phyloP scores from a whole-genome alignment of 148 eudicot genomes.

The Nepenthes gracilis region DNA sequence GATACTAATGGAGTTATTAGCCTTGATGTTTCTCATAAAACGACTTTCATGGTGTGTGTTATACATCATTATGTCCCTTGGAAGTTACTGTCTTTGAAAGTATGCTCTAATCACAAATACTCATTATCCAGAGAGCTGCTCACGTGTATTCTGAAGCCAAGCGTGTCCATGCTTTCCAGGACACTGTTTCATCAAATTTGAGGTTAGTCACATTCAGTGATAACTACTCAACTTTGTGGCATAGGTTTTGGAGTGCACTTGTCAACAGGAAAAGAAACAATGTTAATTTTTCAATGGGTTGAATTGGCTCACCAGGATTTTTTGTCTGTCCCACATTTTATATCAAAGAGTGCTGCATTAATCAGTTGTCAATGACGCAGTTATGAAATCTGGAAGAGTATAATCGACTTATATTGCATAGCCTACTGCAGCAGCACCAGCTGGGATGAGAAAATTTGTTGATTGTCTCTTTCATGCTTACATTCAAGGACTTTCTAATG shows the following conservation, averaged over 20 bases:
- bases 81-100: not conserved
- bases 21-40: not conserved
- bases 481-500: conserved; percentile 13
- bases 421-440: not conserved
- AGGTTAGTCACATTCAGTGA: conserved; percentile 31
- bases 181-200: conserved; percentile 62
- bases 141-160: conserved; percentile 98
- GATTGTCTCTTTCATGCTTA: not conserved
- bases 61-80: not conserved
- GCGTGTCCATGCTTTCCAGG: conserved; percentile 90
- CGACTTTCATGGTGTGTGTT: not conserved
- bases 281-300: no score
- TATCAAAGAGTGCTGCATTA: no score
- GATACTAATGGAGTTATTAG: no score
- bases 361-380: no score
- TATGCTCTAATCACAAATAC: not conserved
- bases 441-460: not conserved
- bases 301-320: no score
- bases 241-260: no score
- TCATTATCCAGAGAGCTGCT: conserved; percentile 65
- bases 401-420: not conserved
- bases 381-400: no score
- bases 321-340: no score
- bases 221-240: not conserved
- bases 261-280: no score